Conservation (phyloP, 192 early-diverging fungal genomes). For the Glomus cerebriforme region DNA sequence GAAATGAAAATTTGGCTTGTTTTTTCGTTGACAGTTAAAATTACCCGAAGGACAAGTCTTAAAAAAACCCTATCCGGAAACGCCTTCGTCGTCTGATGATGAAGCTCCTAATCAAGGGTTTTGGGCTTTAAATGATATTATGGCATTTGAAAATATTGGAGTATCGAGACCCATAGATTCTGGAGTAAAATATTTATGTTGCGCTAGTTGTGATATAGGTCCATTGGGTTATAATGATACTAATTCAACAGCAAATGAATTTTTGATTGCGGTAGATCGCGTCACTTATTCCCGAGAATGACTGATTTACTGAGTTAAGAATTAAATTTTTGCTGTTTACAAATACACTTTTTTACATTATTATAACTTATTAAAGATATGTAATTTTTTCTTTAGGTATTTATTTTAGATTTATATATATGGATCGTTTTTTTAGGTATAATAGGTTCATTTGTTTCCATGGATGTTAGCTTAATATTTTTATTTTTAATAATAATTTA, state of each 20-base stretch:
- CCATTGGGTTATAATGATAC: conserved; percentile 74
- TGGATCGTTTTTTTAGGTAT: no score
- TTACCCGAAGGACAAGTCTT: neutral
- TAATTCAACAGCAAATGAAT: conserved; percentile 47
- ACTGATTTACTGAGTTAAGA: no score
- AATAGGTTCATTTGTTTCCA: no score
- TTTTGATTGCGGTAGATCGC: conserved; percentile 59
- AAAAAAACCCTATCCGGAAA: neutral
- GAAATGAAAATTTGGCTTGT: no score
- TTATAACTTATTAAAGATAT: no score
- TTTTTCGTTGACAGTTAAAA: conserved; percentile 20
- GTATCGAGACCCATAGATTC: conserved; percentile 60
- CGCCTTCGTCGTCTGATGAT: neutral
- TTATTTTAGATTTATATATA: no score
- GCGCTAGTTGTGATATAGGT: conserved; percentile 74
- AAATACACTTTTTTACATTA: no score
- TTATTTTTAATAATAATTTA: no score
- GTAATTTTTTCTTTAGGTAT: no score
- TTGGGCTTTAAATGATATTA: conserved; percentile 65
- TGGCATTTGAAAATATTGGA: conserved; percentile 79
- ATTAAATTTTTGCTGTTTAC: no score
- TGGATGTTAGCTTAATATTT: no score
- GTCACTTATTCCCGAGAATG: conserved; percentile 49
- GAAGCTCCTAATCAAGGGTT: conserved; percentile 27
- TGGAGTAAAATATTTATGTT: conserved; percentile 67